Base-by-base conservation (phyloP, 2,329 filamentous ascomycete species). In the Aureobasidium lini region DNA sequence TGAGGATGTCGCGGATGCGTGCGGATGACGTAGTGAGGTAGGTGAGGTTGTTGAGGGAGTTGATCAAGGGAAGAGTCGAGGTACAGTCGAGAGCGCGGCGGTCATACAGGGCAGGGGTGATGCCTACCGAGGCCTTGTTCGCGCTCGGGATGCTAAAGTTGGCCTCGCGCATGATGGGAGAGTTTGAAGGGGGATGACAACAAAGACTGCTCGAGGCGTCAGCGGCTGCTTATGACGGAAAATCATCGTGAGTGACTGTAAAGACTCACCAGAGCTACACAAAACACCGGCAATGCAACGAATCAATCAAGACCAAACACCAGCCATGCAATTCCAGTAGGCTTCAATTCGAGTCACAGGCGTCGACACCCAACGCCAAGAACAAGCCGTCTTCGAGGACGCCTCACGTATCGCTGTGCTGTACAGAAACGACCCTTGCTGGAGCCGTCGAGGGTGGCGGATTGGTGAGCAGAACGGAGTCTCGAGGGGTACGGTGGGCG, bases 71-170 rank as follows among this genome's bases (percentile, higher is more conserved):
- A 32, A 99, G 82, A 0, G 94, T 99, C 39, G 94, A 99, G 58
- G 94, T 99, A 79, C 94, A 99, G 75, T 99, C 94, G 69, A 99
- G 88, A 52, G 94, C 94, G 73, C 94, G 88, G 66, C 94, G 90
- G 77, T 99, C 94, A 75, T 99, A 99, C 63, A 99, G 84, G 73
- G 94, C 95, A 60, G 94, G 96, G 66, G 94, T 99, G 77, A 99
- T 99, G 76, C 93, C 93, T 71, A 96, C 92, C 61, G 93, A 96
- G 70, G 94, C 94, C 87, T 97, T 97, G 78, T 97, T 97, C 83
- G 95, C 91, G 82, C 94, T 96, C 58, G 94, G 93, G 73, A 97
- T 96, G 79, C 92, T 96, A 78, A 97, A 97, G 77, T 97, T 97
- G 79, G 96, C 92, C 84, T 99, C 94, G 80, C 94, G 90, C 94